These are phyloP conservation scores for Wickerhamiella nectarea DNA, from an alignment of 805 yeast species.

Conservation along the genomic window DNA sequence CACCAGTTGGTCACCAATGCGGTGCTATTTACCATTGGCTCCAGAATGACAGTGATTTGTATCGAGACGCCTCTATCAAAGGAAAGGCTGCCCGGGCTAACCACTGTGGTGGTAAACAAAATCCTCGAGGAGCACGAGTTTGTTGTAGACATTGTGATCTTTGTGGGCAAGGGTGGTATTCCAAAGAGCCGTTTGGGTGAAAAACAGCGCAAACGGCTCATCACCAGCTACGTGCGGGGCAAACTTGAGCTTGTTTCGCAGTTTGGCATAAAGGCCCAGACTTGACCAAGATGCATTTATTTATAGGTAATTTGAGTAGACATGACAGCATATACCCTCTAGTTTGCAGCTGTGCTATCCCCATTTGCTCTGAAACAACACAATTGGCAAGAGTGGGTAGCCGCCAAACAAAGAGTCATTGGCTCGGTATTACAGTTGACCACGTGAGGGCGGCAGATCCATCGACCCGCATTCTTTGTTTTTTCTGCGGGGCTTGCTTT, in stretches of 20 bases:
- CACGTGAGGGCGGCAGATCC: too few relatives aligned
- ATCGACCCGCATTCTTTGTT: too few relatives aligned
- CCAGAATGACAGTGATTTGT: constrained; percentile 63
- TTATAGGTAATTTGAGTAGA: too few relatives aligned
- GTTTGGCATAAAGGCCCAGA: constrained; percentile 12
- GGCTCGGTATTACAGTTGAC: too few relatives aligned
- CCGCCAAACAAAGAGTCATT: too few relatives aligned
- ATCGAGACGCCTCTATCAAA: constrained; percentile 35
- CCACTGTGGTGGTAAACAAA: constrained; percentile 69
- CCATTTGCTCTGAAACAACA: too few relatives aligned
- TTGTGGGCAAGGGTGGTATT: constrained; percentile 48
- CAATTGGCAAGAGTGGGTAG: too few relatives aligned
- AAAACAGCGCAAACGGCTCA: constrained; percentile 59
- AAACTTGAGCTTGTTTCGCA: constrained; percentile 25
- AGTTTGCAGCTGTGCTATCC: too few relatives aligned
- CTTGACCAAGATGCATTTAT: too few relatives aligned
- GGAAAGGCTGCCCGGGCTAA: constrained; percentile 51
- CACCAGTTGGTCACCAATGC: constrained; percentile 34
- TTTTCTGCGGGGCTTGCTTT: too few relatives aligned
- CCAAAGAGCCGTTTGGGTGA: constrained; percentile 62
- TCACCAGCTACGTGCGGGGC: constrained; percentile 42
- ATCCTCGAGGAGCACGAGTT: constrained; percentile 71
- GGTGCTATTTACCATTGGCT: constrained; percentile 49
- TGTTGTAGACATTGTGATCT: constrained; percentile 70
- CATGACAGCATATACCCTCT: too few relatives aligned